Conservation (phyloP, 2,329 filamentous ascomycete genomes). For the Claviceps fusiformis region DNA sequence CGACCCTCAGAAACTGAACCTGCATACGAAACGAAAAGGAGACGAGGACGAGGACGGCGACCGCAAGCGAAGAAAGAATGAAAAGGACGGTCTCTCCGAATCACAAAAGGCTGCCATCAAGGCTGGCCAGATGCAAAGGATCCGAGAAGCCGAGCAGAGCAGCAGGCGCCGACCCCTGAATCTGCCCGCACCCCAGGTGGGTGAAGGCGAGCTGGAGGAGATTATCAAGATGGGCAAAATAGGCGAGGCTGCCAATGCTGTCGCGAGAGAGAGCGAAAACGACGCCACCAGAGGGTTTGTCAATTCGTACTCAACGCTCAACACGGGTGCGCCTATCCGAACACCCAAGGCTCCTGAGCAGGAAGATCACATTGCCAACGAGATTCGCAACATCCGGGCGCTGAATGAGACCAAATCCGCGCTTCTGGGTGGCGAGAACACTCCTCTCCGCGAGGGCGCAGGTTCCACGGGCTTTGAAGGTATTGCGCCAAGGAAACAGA, state of each 20-base stretch:
- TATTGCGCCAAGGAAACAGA: constrained; percentile 64
- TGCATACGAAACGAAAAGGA: constrained; percentile 84
- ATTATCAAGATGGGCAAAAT: constrained; percentile 98
- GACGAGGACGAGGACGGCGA: constrained; percentile 74
- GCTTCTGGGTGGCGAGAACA: constrained; percentile 85
- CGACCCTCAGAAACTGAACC: constrained; percentile 83
- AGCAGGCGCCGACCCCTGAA: constrained; percentile 79
- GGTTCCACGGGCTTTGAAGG: constrained; percentile 82
- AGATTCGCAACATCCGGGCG: constrained; percentile 85
- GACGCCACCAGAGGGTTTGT: constrained; percentile 74
- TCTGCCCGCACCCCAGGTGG: constrained; percentile 79
- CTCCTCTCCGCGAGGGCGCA: constrained; percentile 67
- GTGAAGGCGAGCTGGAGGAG: constrained; percentile 84
- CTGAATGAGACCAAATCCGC: constrained; percentile 90
- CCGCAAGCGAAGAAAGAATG: constrained; percentile 79
- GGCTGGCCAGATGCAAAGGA: constrained; percentile 85
- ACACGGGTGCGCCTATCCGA: constrained; percentile 73
- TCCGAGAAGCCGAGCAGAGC: constrained; percentile 91
- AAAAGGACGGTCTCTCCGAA: constrained; percentile 66
- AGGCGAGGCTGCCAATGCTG: constrained; percentile 67
- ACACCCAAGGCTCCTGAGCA: constrained; percentile 84
- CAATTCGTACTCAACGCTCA: constrained; percentile 72
- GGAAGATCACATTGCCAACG: constrained; percentile 92
- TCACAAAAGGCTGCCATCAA: constrained; percentile 80
- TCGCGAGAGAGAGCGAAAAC: constrained; percentile 68